Conservation (phyloP, 2,329 filamentous ascomycete species). For the Penicillium sp. region DNA sequence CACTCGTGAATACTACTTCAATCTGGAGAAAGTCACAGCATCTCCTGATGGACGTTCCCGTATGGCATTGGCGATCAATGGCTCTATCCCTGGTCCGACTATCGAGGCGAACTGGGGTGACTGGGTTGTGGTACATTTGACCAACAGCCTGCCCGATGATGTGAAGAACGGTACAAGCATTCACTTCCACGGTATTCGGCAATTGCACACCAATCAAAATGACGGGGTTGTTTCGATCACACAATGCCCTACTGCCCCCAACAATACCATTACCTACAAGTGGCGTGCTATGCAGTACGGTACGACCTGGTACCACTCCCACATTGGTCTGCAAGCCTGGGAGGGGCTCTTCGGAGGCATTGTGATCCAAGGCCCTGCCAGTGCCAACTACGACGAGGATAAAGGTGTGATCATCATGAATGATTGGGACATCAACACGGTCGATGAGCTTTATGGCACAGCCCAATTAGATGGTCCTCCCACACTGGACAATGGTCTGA, state of each 20-base stretch:
- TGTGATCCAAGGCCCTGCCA: slow-evolving; percentile 42
- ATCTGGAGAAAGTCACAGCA: background rate
- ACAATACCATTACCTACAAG: slow-evolving; percentile 32
- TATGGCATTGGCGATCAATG: slow-evolving; percentile 45
- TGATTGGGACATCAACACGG: slow-evolving; percentile 30
- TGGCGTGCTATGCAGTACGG: slow-evolving; percentile 36
- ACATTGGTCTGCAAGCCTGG: slow-evolving; percentile 31
- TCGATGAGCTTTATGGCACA: slow-evolving; percentile 21
- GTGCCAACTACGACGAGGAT: slow-evolving; percentile 39
- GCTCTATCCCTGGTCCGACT: slow-evolving; percentile 65
- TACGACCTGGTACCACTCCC: slow-evolving; percentile 28
- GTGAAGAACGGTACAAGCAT: slow-evolving; percentile 8
- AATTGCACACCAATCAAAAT: slow-evolving; percentile 25
- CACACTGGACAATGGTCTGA: slow-evolving; percentile 46
- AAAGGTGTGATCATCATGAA: slow-evolving; percentile 35
- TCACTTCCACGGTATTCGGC: slow-evolving; percentile 30
- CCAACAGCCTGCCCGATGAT: slow-evolving; percentile 44
- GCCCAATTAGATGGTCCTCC: slow-evolving; percentile 23
- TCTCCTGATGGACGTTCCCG: background rate
- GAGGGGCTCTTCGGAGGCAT: slow-evolving; percentile 62
- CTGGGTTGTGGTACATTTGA: slow-evolving; percentile 54
- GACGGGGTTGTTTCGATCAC: slow-evolving; percentile 28
- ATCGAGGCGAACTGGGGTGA: slow-evolving; percentile 67
- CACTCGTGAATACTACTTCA: background rate
- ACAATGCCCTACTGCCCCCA: slow-evolving; percentile 37